phyloP scores from a whole-genome alignment of 805 yeast species.

The Wickerhamiella allomyrinae region DNA sequence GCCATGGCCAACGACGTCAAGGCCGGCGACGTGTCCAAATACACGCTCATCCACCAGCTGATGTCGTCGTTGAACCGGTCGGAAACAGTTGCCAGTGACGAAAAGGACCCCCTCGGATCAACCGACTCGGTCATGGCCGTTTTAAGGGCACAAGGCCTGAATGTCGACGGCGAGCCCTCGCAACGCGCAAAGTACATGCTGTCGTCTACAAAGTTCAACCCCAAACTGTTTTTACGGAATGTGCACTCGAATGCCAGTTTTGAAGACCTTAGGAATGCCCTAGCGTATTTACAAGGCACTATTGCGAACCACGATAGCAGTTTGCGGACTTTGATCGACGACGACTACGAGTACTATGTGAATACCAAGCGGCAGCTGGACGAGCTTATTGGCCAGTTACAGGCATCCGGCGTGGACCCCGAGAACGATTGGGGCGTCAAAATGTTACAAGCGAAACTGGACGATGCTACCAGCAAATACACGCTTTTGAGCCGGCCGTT shows the following conservation, averaged over 20 bases:
- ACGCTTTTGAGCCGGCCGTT: constrained; percentile 46
- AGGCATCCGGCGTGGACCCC: constrained; percentile 25
- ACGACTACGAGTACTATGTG: constrained; percentile 51
- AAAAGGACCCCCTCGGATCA: constrained; percentile 45
- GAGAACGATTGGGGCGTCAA: constrained; percentile 24
- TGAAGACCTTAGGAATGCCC: constrained; percentile 34
- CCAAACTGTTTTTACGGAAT: constrained; percentile 39
- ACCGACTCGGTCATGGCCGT: constrained; percentile 33
- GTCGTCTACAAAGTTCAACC: constrained; percentile 40
- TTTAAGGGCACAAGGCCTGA: constrained; percentile 28
- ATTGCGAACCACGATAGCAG: constrained; percentile 37
- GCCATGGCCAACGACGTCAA: constrained; percentile 7
- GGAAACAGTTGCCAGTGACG: constrained; percentile 20
- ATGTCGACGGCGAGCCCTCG: constrained; percentile 24
- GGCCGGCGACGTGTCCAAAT: constrained; percentile 6
- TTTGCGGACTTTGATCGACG: constrained; percentile 35
- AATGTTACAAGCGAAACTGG: constrained; percentile 26
- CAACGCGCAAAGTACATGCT: constrained; percentile 38
- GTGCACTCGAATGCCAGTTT: constrained; percentile 44
- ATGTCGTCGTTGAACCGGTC: constrained; percentile 13
- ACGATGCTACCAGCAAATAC: constrained; percentile 39
- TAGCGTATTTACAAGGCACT: constrained; percentile 35
- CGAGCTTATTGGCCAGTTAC: constrained; percentile 40
- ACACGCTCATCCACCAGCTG: constrained; percentile 18
- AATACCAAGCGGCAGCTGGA: constrained; percentile 51